Percentiles rank a stretch among this genome's conserved stretches.
phyloP scores from a whole-genome alignment of 2,329 filamentous ascomycete genomes.

The Thermothelomyces thermophilus region DNA sequence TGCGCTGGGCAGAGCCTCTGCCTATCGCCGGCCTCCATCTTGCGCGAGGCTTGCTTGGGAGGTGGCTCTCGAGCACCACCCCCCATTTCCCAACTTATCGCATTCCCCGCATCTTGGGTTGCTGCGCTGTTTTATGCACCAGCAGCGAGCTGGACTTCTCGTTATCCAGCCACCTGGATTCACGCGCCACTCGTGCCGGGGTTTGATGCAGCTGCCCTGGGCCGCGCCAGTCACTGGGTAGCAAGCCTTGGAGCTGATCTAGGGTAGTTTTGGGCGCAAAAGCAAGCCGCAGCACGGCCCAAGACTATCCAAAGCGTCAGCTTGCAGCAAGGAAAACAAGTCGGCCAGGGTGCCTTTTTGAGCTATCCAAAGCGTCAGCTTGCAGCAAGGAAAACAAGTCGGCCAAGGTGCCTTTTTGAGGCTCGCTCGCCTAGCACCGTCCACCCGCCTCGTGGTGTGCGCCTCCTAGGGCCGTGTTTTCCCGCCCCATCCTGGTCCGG shows the following conservation, averaged over 20 bases:
- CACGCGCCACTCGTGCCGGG: conserved; percentile 7
- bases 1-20: conserved; percentile 5
- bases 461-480: conserved; percentile 15
- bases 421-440: conserved; percentile 2
- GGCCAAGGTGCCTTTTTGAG: conserved; percentile 12
- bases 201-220: conserved; percentile 1
- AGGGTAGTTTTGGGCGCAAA: conserved; percentile 22
- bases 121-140: conserved; percentile 10
- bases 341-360: conserved; percentile 12
- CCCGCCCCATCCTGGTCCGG: conserved; percentile 9
- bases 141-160: conserved; percentile 7
- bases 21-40: conserved; percentile 10
- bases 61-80: background rate
- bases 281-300: conserved; percentile 16
- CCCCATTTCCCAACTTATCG: background rate
- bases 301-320: conserved; percentile 13
- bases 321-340: conserved; percentile 6
- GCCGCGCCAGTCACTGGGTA: conserved; percentile 10
- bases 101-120: conserved; percentile 9
- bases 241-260: conserved; percentile 15
- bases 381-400: conserved; percentile 8
- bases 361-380: conserved; percentile 15
- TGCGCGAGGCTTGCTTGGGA: conserved; percentile 2
- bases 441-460: conserved; percentile 3
- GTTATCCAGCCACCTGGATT: conserved; percentile 18